Percentiles rank a stretch among this genome's conserved stretches.
Evolutionary conservation across 1,139 yeast species (phyloP).

Genomic region (Wickerhamiella pararugosa): DNA sequence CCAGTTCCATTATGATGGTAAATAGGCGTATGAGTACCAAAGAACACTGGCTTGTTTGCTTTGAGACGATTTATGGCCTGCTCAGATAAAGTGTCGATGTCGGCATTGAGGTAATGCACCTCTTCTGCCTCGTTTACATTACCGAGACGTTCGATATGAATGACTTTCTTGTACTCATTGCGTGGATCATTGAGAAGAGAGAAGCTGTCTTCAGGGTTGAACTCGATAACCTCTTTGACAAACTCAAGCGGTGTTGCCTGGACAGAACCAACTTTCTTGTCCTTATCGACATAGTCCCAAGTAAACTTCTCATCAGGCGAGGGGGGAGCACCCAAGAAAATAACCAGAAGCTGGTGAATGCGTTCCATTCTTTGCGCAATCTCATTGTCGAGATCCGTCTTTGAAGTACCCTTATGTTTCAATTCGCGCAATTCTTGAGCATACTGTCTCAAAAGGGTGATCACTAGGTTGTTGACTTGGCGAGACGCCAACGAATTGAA

Average conservation of each 20-base stretch:
- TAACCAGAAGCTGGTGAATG: conserved; percentile 45
- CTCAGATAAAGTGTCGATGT: conserved; percentile 40
- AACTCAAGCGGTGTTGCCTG: conserved; percentile 50
- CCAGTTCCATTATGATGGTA: conserved; percentile 45
- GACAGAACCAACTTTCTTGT: conserved; percentile 40
- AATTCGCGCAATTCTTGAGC: conserved; percentile 50
- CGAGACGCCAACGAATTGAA: conserved; percentile 46
- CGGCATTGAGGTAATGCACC: conserved; percentile 54
- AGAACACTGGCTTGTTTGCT: conserved; percentile 62
- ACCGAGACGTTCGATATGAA: conserved; percentile 58
- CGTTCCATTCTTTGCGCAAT: conserved; percentile 36
- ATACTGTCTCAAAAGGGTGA: conserved; percentile 57
- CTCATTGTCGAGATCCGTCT: conserved; percentile 27
- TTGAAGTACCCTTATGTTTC: conserved; percentile 21
- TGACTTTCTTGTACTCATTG: conserved; percentile 44
- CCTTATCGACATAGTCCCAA: conserved; percentile 67
- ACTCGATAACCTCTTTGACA: conserved; percentile 38
- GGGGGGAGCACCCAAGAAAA: conserved; percentile 68
- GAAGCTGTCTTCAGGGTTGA: conserved; percentile 39
- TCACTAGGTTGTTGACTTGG: conserved; percentile 44
- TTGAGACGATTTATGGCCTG: conserved; percentile 54
- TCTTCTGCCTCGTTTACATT: conserved; percentile 54
- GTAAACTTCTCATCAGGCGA: conserved; percentile 46
- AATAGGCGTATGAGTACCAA: conserved; percentile 76
- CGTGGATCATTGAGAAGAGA: conserved; percentile 73